These are phyloP conservation scores for Dioscorea dumetorum DNA, from an alignment of 106 monocot genomes.

Conservation along the genomic window DNA sequence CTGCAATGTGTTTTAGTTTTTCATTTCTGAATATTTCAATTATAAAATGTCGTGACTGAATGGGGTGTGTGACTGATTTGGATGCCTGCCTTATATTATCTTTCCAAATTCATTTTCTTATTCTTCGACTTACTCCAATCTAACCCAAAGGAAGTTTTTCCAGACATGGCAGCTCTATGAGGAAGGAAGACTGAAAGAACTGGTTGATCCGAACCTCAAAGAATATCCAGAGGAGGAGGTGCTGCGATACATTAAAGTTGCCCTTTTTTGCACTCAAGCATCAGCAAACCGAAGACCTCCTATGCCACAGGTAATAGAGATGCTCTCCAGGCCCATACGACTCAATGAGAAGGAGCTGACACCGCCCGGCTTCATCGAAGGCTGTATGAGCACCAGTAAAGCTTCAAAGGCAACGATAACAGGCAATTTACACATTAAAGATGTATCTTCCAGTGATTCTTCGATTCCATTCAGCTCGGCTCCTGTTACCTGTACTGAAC, in stretches of 20 bases:
- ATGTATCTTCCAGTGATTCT: background rate
- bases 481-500: background rate
- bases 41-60: too few species aligned
- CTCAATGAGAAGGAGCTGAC: background rate
- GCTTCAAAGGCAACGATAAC: background rate
- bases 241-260: background rate
- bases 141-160: constrained; percentile 13
- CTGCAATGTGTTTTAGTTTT: too few species aligned
- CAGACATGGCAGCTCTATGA: constrained; percentile 3
- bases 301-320: background rate
- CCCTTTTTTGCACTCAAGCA: constrained; percentile 6
- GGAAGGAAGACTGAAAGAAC: constrained; percentile 4
- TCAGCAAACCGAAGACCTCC: background rate
- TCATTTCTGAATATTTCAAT: too few species aligned
- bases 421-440: background rate
- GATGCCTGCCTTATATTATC: too few species aligned
- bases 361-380: background rate
- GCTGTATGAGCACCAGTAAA: background rate
- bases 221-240: constrained; percentile 3
- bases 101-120: too few species aligned
- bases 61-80: too few species aligned
- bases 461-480: background rate
- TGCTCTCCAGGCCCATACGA: background rate
- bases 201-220: constrained; percentile 1
- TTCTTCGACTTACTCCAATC: too few species aligned